Evolutionary conservation across 495 filamentous ascomycete genomes (phyloP).

Genomic region (Geoglossum glabrum): DNA sequence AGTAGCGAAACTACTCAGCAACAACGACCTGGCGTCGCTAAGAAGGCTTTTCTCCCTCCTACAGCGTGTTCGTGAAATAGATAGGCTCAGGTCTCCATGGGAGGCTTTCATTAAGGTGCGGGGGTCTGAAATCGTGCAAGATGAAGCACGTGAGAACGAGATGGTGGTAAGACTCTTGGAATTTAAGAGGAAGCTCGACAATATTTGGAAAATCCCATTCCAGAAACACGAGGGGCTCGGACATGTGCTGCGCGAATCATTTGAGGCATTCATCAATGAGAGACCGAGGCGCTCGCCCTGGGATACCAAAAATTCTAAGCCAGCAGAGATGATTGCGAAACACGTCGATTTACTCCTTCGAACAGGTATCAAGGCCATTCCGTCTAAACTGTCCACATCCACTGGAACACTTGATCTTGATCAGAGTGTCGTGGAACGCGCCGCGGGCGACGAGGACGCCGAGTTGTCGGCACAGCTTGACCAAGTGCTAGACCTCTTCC

Average conservation of each 20-base stretch:
- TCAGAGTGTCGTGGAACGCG: constrained; percentile 27
- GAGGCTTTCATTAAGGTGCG: constrained; percentile 54
- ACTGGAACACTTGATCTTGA: constrained; percentile 19
- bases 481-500: constrained; percentile 78
- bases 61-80: constrained; percentile 38
- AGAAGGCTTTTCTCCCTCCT: constrained; percentile 61
- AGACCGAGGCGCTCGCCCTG: constrained; percentile 43
- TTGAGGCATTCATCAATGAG: constrained; percentile 79
- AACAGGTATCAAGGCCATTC: constrained; percentile 65
- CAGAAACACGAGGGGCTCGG: constrained; percentile 49
- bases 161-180: constrained; percentile 73
- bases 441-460: constrained; percentile 60
- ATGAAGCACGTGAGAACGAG: constrained; percentile 53
- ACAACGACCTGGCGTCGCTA: constrained; percentile 42
- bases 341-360: constrained; percentile 82
- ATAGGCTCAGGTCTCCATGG: constrained; percentile 48
- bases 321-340: constrained; percentile 96
- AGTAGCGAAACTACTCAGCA: constrained; percentile 46
- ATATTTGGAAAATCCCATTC: constrained; percentile 53
- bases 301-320: constrained; percentile 70
- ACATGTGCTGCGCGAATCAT: constrained; percentile 61
- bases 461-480: constrained; percentile 82
- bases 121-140: constrained; percentile 62
- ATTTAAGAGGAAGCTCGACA: constrained; percentile 63
- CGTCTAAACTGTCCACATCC: constrained; percentile 24